These are phyloP conservation scores for Malus sieversii DNA, from an alignment of 306 rosid species.

Conservation along the genomic window DNA sequence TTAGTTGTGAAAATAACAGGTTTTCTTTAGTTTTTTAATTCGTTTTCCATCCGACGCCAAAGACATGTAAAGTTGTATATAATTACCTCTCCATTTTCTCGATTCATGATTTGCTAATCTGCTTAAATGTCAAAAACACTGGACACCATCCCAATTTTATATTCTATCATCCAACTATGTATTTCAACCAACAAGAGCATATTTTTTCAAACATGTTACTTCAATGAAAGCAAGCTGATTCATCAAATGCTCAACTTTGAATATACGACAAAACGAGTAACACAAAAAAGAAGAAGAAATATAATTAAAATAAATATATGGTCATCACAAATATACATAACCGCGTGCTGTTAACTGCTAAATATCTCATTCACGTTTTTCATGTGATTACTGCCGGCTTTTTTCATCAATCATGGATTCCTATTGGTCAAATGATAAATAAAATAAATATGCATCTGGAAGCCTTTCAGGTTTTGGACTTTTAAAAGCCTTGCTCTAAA, in stretches of 20 bases:
- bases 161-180: background rate
- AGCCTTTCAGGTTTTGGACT: background rate
- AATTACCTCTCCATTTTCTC: background rate
- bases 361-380: background rate
- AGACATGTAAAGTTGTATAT: background rate
- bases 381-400: slow-evolving; percentile 7
- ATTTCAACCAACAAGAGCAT: background rate
- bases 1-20: background rate
- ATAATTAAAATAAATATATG: background rate
- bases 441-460: background rate
- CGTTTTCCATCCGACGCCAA: background rate
- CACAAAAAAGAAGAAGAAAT: background rate
- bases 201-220: background rate
- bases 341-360: background rate
- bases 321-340: background rate
- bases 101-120: background rate
- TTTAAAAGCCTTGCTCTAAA: background rate
- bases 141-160: background rate
- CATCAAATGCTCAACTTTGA: background rate
- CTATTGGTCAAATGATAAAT: background rate
- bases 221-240: background rate
- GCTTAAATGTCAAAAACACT: background rate
- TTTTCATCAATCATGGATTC: background rate
- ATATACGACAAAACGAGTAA: background rate
- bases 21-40: background rate